These are phyloP conservation scores for Raphanus sativus DNA, from an alignment of 345 rosid genomes.

Conservation along the genomic window DNA sequence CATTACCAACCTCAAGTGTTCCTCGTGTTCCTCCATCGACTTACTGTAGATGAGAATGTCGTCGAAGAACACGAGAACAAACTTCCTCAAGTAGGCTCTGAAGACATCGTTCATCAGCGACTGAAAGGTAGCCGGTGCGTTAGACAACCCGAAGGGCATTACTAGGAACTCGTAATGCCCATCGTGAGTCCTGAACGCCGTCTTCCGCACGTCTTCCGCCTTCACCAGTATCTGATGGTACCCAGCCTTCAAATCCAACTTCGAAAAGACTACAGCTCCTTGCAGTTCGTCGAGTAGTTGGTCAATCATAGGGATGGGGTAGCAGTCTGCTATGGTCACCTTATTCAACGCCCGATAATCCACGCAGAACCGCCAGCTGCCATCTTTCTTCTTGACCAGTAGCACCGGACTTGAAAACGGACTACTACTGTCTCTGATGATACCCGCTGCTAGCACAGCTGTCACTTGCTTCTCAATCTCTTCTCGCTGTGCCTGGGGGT, in stretches of 20 bases:
- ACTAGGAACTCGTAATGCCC: background rate
- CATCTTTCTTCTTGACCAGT: background rate
- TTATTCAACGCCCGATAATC: background rate
- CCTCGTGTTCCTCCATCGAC: background rate
- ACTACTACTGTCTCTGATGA: background rate
- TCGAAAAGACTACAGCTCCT: background rate
- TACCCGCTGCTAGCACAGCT: background rate
- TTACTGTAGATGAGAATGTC: background rate
- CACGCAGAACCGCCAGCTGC: background rate
- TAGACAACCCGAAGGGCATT: background rate
- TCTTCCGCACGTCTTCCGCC: background rate
- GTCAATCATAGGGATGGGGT: background rate
- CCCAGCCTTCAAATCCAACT: background rate
- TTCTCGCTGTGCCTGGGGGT: background rate
- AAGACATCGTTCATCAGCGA: background rate
- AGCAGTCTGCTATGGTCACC: background rate
- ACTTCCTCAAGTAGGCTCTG: background rate
- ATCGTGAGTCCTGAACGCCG: background rate
- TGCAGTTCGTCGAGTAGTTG: background rate
- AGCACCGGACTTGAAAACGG: background rate
- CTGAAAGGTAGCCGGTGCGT: background rate
- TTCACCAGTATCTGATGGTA: background rate
- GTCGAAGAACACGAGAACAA: background rate
- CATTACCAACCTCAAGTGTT: background rate
- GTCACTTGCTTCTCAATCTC: background rate